These are phyloP conservation scores for Lactuca saligna DNA, from an alignment of 129 eudicot species.

Conservation along the genomic window DNA sequence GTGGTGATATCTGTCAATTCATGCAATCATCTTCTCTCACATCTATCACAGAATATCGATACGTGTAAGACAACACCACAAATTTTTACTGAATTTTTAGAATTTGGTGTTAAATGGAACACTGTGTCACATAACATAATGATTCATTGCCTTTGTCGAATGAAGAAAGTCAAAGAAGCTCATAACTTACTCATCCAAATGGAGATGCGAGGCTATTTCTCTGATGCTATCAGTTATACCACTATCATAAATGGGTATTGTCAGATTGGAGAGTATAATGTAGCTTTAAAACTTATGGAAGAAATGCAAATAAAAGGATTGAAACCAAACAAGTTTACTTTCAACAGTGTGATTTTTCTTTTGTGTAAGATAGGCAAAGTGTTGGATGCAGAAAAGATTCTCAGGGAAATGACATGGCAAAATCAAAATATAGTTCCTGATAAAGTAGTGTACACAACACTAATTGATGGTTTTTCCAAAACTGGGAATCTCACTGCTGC, in stretches of 20 bases:
- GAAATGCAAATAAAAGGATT: constrained; percentile 68
- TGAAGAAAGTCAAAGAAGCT: constrained; percentile 82
- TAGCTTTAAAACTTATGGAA: constrained; percentile 50
- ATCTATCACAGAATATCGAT: constrained; percentile 40
- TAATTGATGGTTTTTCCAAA: constrained; percentile 83
- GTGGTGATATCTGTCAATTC: constrained; percentile 67
- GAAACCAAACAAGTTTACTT: constrained; percentile 74
- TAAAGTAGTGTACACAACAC: constrained; percentile 74
- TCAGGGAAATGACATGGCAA: constrained; percentile 68
- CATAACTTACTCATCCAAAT: constrained; percentile 73
- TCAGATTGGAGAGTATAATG: constrained; percentile 54
- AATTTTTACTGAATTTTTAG: constrained; percentile 51
- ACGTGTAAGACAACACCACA: constrained; percentile 41
- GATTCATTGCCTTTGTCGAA: constrained; percentile 63
- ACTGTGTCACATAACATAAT: constrained; percentile 71
- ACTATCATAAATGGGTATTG: constrained; percentile 82
- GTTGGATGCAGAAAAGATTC: constrained; percentile 64
- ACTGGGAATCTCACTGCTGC: constrained; percentile 55
- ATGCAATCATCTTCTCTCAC: constrained; percentile 63
- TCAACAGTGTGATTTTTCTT: constrained; percentile 61
- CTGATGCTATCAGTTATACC: constrained; percentile 82
- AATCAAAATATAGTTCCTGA: constrained; percentile 63
- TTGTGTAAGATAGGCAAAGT: constrained; percentile 69
- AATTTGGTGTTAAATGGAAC: constrained; percentile 73
- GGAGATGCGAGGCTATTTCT: constrained; percentile 65